Conservation (phyloP, 148 eudicot genomes). For the Euryodendron excelsum region DNA sequence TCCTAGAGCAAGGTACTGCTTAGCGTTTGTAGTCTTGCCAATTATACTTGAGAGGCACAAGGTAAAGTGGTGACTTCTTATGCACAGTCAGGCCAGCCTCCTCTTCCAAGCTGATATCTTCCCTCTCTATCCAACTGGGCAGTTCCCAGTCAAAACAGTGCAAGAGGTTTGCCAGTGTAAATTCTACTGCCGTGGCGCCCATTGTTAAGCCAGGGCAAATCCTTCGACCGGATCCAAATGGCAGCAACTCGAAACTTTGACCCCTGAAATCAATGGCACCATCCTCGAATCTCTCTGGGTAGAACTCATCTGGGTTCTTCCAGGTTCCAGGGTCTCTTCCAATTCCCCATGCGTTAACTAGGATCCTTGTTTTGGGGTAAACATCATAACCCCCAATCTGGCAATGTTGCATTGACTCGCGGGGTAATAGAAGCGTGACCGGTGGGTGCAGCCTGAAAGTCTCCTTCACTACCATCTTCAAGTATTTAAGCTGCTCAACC, state of each 20-base stretch:
- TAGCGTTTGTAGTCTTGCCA: neutral
- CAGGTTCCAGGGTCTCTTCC: neutral
- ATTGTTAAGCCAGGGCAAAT: neutral
- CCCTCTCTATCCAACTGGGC: neutral
- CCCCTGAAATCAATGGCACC: neutral
- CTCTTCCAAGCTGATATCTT: neutral
- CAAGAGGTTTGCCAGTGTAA: neutral
- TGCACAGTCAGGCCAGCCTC: neutral
- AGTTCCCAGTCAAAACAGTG: conserved; percentile 5
- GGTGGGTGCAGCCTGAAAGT: conserved; percentile 5
- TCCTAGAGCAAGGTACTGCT: too few species aligned
- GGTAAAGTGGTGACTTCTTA: neutral
- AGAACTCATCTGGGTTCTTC: conserved; percentile 2
- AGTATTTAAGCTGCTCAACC: neutral
- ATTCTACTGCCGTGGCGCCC: neutral
- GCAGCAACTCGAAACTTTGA: neutral
- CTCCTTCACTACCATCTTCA: conserved; percentile 3
- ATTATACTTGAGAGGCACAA: neutral
- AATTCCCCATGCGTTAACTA: neutral
- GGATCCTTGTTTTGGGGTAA: neutral
- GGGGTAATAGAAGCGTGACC: neutral
- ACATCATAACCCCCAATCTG: neutral
- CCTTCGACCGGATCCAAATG: conserved; percentile 1
- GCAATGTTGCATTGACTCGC: neutral
- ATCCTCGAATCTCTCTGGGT: conserved; percentile 1